These are phyloP conservation scores for Mollisiaceae sp. DNA, from an alignment of 2,329 filamentous ascomycete genomes.

Conservation along the genomic window DNA sequence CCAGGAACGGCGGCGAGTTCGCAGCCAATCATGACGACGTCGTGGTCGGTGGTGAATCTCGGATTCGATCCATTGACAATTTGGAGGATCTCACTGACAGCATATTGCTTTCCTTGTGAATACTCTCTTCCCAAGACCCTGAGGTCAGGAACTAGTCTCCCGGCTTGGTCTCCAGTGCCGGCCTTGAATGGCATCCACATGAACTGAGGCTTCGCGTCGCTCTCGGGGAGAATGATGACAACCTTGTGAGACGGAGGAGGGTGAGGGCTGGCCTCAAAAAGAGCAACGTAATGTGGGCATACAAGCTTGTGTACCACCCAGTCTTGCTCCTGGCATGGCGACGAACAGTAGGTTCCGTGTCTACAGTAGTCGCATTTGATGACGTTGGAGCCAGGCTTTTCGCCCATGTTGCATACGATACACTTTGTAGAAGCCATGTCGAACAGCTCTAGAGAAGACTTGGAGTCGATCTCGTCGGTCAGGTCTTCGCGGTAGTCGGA, in stretches of 20 bases:
- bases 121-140: neutral
- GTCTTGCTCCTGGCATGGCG: neutral
- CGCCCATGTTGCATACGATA: neutral
- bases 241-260: neutral
- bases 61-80: neutral
- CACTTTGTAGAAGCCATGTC: neutral
- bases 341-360: neutral
- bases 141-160: too few relatives aligned
- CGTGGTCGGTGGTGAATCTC: neutral
- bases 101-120: neutral
- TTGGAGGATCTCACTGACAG: neutral
- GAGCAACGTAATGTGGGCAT: neutral
- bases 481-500: too few relatives aligned
- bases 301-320: neutral
- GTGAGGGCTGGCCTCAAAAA: neutral
- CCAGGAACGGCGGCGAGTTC: neutral
- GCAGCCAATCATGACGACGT: neutral
- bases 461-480: neutral
- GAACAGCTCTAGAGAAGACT: neutral
- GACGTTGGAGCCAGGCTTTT: neutral
- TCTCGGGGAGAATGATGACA: neutral
- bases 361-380: neutral
- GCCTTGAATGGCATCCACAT: neutral
- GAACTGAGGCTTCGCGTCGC: too few relatives aligned
- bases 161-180: too few relatives aligned